Base-by-base conservation (phyloP, 2,329 filamentous ascomycete genomes). In the Cryoendolithus antarcticus region DNA sequence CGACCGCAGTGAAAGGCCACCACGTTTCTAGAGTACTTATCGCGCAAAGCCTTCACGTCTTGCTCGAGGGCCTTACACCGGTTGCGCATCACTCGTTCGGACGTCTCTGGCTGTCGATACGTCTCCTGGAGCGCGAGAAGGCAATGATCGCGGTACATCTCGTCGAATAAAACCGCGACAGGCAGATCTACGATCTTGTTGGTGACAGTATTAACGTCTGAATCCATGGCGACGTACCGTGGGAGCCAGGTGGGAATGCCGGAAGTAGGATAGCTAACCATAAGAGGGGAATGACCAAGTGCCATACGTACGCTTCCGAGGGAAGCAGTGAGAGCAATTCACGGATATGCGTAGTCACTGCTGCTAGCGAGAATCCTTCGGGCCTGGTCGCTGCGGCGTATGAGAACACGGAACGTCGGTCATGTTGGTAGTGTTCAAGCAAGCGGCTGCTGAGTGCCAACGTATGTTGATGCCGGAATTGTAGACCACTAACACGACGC, bases 231-330 rank as follows among this genome's bases (percentile, higher is more conserved):
- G 19, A 38, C 48, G 43, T 46, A 57, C 49, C 13, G 37, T 56
- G 46, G 7, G 48, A 37, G 6, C 42, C 38, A 13, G 48, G 48
- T 19, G 50, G 48, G 37, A 54, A 56, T 24, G 44, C 48, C 5
- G 50, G 42, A 3, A 58, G 40, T 24, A 53, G 32, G 1, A 56
- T 34, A 10, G 52, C 45, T 3, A 48, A 57, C 8, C 48, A 48
- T 15, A 58, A 32, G 9, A 58, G 28, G 12, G 53, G 51, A 28
- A 42, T 38, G 9, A 45, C 32, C 24, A 55, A 36, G 37, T 51
- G 43, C 44, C 40, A 52, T 4, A 52, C 35, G 47, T 43, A 54
- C 11, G 45, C 42, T 31, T 54, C 35, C 9, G 42, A 50, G 6
- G 52, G 54, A 13, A 55, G 40, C 9, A 47, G 30, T 2, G 35